Evolutionary conservation across 306 rosid species (phyloP).

Genomic region (Fragaria ananassa): DNA sequence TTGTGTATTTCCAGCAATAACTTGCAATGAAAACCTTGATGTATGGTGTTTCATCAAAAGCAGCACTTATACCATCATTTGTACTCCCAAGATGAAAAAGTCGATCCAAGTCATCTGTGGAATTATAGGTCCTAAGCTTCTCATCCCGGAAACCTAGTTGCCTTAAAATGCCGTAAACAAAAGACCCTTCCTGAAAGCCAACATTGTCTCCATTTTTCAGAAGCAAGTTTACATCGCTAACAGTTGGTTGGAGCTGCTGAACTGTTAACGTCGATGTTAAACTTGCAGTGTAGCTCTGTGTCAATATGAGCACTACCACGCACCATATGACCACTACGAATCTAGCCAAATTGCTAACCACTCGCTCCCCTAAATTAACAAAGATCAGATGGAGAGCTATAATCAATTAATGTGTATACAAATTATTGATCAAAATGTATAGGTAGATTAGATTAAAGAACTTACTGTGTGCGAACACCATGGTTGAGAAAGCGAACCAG

Average conservation of each 20-base stretch:
- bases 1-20: not conserved
- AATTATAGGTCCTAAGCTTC: not conserved
- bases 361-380: not conserved
- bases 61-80: not conserved
- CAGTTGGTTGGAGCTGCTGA: conserved; percentile 2
- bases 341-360: conserved; percentile 7
- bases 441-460: not conserved
- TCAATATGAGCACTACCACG: conserved; percentile 1
- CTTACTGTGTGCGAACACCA: conserved; percentile 6
- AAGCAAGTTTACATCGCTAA: not conserved
- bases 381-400: not conserved
- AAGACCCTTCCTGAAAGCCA: conserved; percentile 2
- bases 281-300: conserved; percentile 9
- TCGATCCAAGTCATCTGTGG: not conserved
- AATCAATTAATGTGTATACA: not conserved
- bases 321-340: not conserved
- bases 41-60: conserved; percentile 4
- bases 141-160: not conserved
- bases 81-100: not conserved
- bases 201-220: not conserved
- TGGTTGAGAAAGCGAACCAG: conserved; percentile 11
- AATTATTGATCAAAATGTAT: not conserved
- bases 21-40: not conserved
- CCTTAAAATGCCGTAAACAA: not conserved
- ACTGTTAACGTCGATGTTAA: not conserved